Base-by-base conservation (phyloP, 805 yeast species). In the Candida yuanshanica region DNA sequence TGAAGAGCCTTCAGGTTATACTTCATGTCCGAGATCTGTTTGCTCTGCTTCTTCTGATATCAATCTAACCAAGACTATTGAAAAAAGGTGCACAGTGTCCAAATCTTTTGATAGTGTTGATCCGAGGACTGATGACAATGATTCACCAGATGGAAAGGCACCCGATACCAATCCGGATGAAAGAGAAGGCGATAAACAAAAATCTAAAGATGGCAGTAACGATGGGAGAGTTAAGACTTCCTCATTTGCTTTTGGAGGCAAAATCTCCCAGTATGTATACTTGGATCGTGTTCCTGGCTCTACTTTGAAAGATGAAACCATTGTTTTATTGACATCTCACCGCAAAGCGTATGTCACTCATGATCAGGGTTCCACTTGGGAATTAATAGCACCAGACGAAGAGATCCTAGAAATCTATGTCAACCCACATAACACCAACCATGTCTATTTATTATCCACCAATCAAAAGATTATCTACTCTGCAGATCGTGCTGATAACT, bases 301-400 rank as follows among this genome's bases (percentile, higher is more conserved):
- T 2, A 64, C 68, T 2, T 43, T 63, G 37, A 69, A 68, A 20
- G 85, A 79, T 47, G 90, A 84, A 54, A 75, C 89, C 0, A 58
- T 91, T 7, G 56, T 91, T 13, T 62, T 85, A 7, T 64, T 76
- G 37, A 82, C 91, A 0, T 57, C 63, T 20, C 65, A 69, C 11
- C 68, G 74, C 35, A 64, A 66, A 5, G 72, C 79, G 3, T 82
- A 66, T 51, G 72, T 86, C 7, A 84, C 96, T 0, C 81, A 74
- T 51, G 80, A 88, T 57, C 60, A 56, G 37, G 60, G 60, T 22
- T 53, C 55, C n/a, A 44, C 56, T 9, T 55, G 61, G 61, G 59
- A 55, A 35, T 48, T 44, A 45, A 39, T 55, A 26, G 44, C 60
- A 6, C 59, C 60, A 37, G 55, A 48, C 17, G 69, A 75, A 14